phyloP scores from a whole-genome alignment of 257 asterid species.

The Solanum sitiens region DNA sequence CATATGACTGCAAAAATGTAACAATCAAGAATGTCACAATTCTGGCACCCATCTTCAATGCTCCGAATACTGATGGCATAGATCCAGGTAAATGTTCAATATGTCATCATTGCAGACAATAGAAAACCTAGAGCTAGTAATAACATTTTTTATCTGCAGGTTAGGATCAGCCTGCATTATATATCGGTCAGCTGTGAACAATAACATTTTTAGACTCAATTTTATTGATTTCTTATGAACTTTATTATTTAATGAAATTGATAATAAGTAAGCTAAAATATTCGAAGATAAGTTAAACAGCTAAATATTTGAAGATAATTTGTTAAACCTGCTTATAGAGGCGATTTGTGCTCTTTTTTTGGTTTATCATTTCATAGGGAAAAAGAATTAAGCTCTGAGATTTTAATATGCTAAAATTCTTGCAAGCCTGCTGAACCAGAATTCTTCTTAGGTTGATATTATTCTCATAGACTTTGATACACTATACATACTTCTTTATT shows the following conservation, averaged over 20 bases:
- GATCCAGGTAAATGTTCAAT: slow-evolving; percentile 49
- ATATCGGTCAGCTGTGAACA: background rate
- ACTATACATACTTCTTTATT: background rate
- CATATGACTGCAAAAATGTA: slow-evolving; percentile 69
- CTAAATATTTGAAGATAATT: background rate
- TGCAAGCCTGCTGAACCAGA: background rate
- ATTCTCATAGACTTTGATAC: background rate
- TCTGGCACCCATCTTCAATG: slow-evolving; percentile 53
- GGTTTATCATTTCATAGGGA: background rate
- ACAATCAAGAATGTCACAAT: slow-evolving; percentile 52
- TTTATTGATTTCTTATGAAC: background rate
- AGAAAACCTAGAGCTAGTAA: background rate
- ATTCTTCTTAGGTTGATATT: background rate
- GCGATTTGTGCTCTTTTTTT: background rate
- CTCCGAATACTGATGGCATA: slow-evolving; percentile 89
- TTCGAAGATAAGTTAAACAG: background rate
- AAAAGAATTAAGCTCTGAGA: background rate
- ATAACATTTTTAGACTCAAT: background rate
- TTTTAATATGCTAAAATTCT: background rate
- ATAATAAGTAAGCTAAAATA: background rate
- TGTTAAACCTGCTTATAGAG: background rate
- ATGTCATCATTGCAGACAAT: background rate
- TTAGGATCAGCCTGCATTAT: background rate
- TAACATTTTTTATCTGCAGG: background rate
- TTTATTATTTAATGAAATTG: background rate